phyloP scores from a whole-genome alignment of 2,329 filamentous ascomycete genomes.

The Beauveria bassiana region DNA sequence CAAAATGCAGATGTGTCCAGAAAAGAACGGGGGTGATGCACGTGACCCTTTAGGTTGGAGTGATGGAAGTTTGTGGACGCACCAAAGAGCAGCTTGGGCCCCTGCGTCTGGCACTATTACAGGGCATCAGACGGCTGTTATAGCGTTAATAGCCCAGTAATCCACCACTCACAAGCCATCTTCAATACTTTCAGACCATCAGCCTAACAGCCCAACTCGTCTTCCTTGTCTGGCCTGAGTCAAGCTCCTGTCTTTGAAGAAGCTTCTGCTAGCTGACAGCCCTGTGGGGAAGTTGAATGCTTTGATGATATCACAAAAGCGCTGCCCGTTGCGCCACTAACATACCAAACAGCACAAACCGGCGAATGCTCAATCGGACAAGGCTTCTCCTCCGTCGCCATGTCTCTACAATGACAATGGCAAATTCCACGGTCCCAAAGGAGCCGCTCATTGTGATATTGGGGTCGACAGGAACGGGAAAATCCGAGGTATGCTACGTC shows the following conservation, averaged over 20 bases:
- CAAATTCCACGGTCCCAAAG: slow-evolving; percentile 27
- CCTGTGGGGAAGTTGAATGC: neutral
- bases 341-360: neutral
- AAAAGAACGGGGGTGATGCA: slow-evolving; percentile 29
- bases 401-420: slow-evolving; percentile 32
- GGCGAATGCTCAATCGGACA: slow-evolving; percentile 5
- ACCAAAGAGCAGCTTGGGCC: neutral
- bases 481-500: slow-evolving; percentile 63
- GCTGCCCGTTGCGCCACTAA: neutral
- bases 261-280: neutral
- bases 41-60: slow-evolving; percentile 7
- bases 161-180: neutral
- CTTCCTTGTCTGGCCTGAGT: neutral
- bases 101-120: neutral
- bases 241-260: neutral
- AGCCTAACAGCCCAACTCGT: neutral
- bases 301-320: neutral
- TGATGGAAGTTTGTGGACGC: neutral
- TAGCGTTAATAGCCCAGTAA: neutral
- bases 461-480: slow-evolving; percentile 87
- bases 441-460: slow-evolving; percentile 71
- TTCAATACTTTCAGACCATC: neutral
- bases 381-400: slow-evolving; percentile 21
- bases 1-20: slow-evolving; percentile 39
- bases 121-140: neutral